These are phyloP conservation scores for Talaromyces rugulosus DNA, from an alignment of 2,329 filamentous ascomycete genomes.

Conservation along the genomic window DNA sequence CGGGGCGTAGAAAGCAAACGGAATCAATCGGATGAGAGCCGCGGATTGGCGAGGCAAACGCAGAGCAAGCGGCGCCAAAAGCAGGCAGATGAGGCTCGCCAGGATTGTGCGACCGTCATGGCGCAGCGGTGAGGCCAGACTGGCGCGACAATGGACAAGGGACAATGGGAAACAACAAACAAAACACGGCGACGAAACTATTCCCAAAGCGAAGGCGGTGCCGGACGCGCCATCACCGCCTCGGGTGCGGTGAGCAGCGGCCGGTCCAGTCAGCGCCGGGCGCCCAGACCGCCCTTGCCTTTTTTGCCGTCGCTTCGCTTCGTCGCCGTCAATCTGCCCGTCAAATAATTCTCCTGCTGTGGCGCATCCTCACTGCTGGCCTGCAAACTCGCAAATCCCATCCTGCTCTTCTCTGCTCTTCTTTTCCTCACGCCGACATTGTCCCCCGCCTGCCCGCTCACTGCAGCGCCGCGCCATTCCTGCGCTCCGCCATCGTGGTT, in stretches of 20 bases:
- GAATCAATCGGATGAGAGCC: not conserved
- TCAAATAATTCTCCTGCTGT: slow-evolving; percentile 7
- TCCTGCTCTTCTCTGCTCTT: not conserved
- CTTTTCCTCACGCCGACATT: not conserved
- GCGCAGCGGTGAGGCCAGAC: not conserved
- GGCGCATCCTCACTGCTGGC: not conserved
- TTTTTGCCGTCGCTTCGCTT: slow-evolving; percentile 33
- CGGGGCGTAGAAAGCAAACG: not conserved
- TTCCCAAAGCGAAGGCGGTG: slow-evolving; percentile 14
- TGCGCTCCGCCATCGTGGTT: not conserved
- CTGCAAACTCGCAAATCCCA: not conserved
- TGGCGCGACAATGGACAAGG: not conserved
- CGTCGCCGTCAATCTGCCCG: slow-evolving; percentile 19
- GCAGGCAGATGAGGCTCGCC: not conserved
- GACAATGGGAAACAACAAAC: not conserved
- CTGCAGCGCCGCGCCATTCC: not conserved
- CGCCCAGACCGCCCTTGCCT: slow-evolving; percentile 30
- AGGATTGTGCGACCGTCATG: not conserved
- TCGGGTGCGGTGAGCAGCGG: slow-evolving; percentile 9
- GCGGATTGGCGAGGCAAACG: not conserved
- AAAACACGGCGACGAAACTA: not conserved
- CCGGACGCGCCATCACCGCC: slow-evolving; percentile 10
- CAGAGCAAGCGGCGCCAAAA: not conserved
- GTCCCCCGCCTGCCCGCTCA: not conserved
- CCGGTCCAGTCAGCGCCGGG: slow-evolving; percentile 14